These are phyloP conservation scores for Naganishia vishniacii DNA, from an alignment of 768 basidiomycete species.

Conservation along the genomic window DNA sequence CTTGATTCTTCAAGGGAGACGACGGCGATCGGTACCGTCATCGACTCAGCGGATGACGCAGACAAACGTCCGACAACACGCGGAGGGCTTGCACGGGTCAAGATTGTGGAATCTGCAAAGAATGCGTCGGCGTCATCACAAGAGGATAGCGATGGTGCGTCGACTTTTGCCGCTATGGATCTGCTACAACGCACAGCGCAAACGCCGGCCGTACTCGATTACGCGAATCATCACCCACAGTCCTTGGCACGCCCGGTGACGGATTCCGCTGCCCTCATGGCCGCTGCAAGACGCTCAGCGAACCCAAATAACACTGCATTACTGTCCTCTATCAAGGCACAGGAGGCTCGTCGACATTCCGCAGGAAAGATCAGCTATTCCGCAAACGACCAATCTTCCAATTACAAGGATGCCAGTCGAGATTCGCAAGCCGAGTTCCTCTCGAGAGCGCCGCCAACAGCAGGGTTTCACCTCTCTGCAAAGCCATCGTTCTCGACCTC, in stretches of 20 bases:
- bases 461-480: not conserved
- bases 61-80: constrained; percentile 3
- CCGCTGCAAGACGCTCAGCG: constrained; percentile 5
- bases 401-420: not conserved
- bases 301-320: constrained; percentile 14
- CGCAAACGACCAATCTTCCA: too few species aligned
- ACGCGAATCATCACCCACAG: constrained; percentile 15
- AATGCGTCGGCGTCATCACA: not conserved
- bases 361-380: not conserved
- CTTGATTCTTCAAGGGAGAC: constrained; percentile 1
- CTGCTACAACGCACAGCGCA: not conserved
- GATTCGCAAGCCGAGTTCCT: not conserved
- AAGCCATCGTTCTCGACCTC: constrained; percentile 15
- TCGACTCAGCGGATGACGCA: not conserved
- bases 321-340: not conserved
- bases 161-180: constrained; percentile 17
- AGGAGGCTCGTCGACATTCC: constrained; percentile 1
- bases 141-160: not conserved
- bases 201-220: not conserved
- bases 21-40: not conserved
- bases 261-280: constrained; percentile 2
- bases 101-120: constrained; percentile 6
- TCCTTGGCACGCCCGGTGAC: not conserved
- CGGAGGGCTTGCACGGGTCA: not conserved
- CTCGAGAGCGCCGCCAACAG: constrained; percentile 4